phyloP scores from a whole-genome alignment of 2,329 filamentous ascomycete genomes.

The Didymella sp. region DNA sequence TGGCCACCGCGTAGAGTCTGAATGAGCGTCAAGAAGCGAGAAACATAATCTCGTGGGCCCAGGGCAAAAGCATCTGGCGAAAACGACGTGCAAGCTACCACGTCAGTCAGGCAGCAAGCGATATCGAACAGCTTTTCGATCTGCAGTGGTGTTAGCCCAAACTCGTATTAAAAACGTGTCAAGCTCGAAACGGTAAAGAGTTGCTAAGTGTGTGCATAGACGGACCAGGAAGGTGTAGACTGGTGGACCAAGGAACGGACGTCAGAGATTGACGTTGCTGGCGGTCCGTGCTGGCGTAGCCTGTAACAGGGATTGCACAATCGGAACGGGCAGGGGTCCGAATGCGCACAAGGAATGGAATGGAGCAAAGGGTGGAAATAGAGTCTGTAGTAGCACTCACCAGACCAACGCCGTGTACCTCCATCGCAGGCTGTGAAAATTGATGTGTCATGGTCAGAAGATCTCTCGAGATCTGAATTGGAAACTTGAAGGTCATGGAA shows the following conservation, averaged over 20 bases:
- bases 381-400: conserved; percentile 56
- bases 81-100: conserved; percentile 69
- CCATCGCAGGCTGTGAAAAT: conserved; percentile 75
- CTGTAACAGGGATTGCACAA: conserved; percentile 32
- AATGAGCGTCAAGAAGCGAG: conserved; percentile 69
- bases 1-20: conserved; percentile 76
- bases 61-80: conserved; percentile 61
- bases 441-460: conserved; percentile 70
- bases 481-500: conserved; percentile 68
- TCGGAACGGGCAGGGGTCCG: conserved; percentile 28
- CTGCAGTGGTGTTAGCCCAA: conserved; percentile 51
- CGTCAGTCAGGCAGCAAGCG: conserved; percentile 74
- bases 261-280: conserved; percentile 42
- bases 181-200: conserved; percentile 26
- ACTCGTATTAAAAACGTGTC: conserved; percentile 19
- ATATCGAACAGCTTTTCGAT: conserved; percentile 84
- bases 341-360: conserved; percentile 21
- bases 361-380: conserved; percentile 17
- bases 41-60: conserved; percentile 73
- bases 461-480: conserved; percentile 67
- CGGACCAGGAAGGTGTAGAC: conserved; percentile 21
- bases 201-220: conserved; percentile 24
- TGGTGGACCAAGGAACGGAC: conserved; percentile 29
- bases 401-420: conserved; percentile 75
- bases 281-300: conserved; percentile 28